A percentile compares a stretch with the other conserved stretches of the same genome.
Conservation (phyloP, 2,329 filamentous ascomycete species). For the Aspergillus sp. region DNA sequence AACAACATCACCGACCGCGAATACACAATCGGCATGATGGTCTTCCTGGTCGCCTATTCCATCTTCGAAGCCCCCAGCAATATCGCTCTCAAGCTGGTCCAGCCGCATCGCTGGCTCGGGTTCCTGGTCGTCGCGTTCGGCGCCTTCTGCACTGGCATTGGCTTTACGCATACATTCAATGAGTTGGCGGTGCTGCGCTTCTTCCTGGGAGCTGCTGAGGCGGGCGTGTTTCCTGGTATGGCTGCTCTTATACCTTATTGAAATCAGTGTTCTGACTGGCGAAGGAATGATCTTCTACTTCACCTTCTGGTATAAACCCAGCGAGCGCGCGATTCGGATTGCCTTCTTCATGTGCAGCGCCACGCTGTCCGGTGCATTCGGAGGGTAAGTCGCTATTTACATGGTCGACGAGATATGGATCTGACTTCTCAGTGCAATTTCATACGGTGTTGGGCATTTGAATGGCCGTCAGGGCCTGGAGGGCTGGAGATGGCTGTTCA, state of each 20-base stretch:
- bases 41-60: conserved; percentile 31
- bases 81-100: conserved; percentile 13
- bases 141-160: conserved; percentile 12
- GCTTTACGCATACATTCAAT: conserved; percentile 7
- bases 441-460: conserved; percentile 8
- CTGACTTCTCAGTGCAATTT: neutral
- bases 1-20: neutral
- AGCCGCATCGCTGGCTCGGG: conserved; percentile 32
- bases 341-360: conserved; percentile 12
- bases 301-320: conserved; percentile 37
- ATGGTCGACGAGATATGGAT: neutral
- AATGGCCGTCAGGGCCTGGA: conserved; percentile 2
- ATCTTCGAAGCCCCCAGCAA: conserved; percentile 25
- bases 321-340: conserved; percentile 30
- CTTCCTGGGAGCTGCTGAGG: conserved; percentile 17
- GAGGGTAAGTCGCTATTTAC: neutral
- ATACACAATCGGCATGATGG: conserved; percentile 32
- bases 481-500: conserved; percentile 10
- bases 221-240: conserved; percentile 24
- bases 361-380: conserved; percentile 1
- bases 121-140: conserved; percentile 27
- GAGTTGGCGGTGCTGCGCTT: conserved; percentile 15
- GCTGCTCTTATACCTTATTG: too few species aligned
- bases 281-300: conserved; percentile 29
- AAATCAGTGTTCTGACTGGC: neutral